phyloP scores from a whole-genome alignment of 2,329 filamentous ascomycete species.

The Aspergillus tubingensis region DNA sequence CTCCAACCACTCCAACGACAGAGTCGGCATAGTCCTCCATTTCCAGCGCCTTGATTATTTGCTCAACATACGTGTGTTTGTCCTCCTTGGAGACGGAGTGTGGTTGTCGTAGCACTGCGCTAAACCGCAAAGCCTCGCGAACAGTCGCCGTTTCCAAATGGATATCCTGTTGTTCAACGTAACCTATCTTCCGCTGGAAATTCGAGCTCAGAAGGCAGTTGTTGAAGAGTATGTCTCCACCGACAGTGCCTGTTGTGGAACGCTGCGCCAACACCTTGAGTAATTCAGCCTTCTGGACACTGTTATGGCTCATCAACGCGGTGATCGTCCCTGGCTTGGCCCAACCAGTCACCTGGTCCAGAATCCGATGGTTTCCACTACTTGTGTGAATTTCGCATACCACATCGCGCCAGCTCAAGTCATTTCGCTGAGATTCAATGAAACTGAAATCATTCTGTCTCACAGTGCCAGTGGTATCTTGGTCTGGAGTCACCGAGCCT shows the following conservation, averaged over 20 bases:
- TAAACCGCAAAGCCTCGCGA: conserved; percentile 82
- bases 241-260: conserved; percentile 82
- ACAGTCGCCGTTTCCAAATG: conserved; percentile 83
- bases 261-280: conserved; percentile 82
- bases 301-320: conserved; percentile 85
- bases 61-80: conserved; percentile 81
- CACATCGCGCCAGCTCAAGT: conserved; percentile 81
- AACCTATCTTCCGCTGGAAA: conserved; percentile 38
- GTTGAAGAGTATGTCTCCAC: conserved; percentile 80
- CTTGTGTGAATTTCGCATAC: conserved; percentile 80
- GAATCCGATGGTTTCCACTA: conserved; percentile 67
- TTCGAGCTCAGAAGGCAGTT: conserved; percentile 64
- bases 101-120: conserved; percentile 79
- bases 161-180: conserved; percentile 84
- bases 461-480: background rate
- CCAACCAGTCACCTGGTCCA: conserved; percentile 86
- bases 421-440: conserved; percentile 62
- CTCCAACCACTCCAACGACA: conserved; percentile 81
- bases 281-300: conserved; percentile 87
- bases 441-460: conserved; percentile 25
- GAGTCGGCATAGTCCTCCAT: conserved; percentile 90
- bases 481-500: background rate
- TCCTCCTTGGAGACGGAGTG: conserved; percentile 68
- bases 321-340: conserved; percentile 89
- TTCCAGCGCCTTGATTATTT: conserved; percentile 82